phyloP scores from a whole-genome alignment of 2,329 filamentous ascomycete genomes.

The Ophiocordyceps camponoti-saundersi region DNA sequence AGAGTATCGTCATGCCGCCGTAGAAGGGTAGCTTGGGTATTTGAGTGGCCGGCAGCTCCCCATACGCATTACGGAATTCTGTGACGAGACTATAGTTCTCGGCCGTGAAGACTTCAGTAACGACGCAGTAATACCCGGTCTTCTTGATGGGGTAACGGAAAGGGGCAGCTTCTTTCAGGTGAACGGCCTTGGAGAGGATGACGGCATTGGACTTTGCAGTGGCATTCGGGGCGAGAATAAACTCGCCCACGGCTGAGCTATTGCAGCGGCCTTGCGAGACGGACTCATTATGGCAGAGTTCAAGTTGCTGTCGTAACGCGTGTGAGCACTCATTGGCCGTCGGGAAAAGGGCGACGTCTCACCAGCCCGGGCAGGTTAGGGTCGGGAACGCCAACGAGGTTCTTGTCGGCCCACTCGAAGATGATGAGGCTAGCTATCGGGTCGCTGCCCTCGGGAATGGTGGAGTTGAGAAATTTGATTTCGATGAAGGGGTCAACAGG shows the following conservation, averaged over 20 bases:
- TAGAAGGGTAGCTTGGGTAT: constrained; percentile 97
- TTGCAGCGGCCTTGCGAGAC: constrained; percentile 59
- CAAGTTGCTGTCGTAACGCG: constrained; percentile 15
- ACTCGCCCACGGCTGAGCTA: constrained; percentile 62
- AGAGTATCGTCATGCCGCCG: constrained; percentile 82
- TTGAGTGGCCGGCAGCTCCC: constrained; percentile 85
- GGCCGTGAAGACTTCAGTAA: constrained; percentile 53
- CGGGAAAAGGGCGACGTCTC: constrained; percentile 14
- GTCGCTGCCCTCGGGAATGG: constrained; percentile 41
- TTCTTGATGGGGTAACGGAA: constrained; percentile 75
- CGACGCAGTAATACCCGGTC: constrained; percentile 92
- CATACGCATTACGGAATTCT: constrained; percentile 90
- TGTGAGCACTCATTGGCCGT: constrained; percentile 6
- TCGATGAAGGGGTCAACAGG: constrained; percentile 77
- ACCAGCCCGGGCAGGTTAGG: constrained; percentile 20
- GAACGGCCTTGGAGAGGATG: constrained; percentile 65
- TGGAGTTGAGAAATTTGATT: constrained; percentile 53
- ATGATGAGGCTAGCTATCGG: constrained; percentile 71
- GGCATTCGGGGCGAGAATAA: constrained; percentile 64
- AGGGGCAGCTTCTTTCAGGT: constrained; percentile 56
- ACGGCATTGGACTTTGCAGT: constrained; percentile 51
- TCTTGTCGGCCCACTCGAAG: constrained; percentile 84
- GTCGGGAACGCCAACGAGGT: constrained; percentile 55
- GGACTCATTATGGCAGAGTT: constrained; percentile 58
- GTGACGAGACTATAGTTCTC: constrained; percentile 63